Percentiles rank a stretch among this genome's conserved stretches.
phyloP scores from a whole-genome alignment of 2,329 filamentous ascomycete species.

The Trichoderma brevicompactum region DNA sequence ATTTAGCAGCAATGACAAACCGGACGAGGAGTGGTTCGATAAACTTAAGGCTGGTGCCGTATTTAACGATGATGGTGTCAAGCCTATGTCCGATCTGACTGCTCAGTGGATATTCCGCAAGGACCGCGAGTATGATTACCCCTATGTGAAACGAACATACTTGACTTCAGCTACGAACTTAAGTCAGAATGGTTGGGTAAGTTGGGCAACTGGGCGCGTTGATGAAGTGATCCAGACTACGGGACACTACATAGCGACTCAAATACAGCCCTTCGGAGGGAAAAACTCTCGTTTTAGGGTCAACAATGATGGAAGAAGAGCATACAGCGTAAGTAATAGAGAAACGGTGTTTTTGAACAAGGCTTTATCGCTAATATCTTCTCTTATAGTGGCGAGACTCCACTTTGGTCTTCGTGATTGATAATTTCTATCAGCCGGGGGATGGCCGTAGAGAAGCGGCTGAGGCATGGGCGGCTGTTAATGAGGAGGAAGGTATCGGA shows the following conservation, averaged over 20 bases:
- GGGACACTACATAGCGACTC: slow-evolving; percentile 47
- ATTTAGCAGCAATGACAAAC: slow-evolving; percentile 42
- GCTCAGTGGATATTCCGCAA: slow-evolving; percentile 52
- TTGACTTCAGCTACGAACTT: slow-evolving; percentile 49
- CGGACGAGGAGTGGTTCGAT: slow-evolving; percentile 48
- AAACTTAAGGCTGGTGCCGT: slow-evolving; percentile 41
- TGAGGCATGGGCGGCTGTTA: slow-evolving; percentile 48
- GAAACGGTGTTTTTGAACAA: slow-evolving; percentile 34
- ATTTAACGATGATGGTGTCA: slow-evolving; percentile 40
- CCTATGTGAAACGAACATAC: slow-evolving; percentile 54
- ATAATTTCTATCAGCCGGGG: slow-evolving; percentile 49
- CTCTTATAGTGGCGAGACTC: slow-evolving; percentile 15
- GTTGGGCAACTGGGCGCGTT: slow-evolving; percentile 45
- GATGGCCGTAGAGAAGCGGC: slow-evolving; percentile 40
- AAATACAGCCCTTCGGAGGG: slow-evolving; percentile 53
- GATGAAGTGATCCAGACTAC: slow-evolving; percentile 44
- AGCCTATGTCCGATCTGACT: slow-evolving; percentile 52
- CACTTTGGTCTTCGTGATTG: slow-evolving; percentile 37
- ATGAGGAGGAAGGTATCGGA: slow-evolving; percentile 43
- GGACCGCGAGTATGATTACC: slow-evolving; percentile 52
- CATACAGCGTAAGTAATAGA: slow-evolving; percentile 54
- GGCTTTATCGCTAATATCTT: background rate
- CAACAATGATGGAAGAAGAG: slow-evolving; percentile 51
- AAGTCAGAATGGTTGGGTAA: slow-evolving; percentile 45
- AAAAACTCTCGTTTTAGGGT: slow-evolving; percentile 46